These are phyloP conservation scores for Diaporthe humulicola DNA, from an alignment of 2,329 filamentous ascomycete species.

Conservation along the genomic window DNA sequence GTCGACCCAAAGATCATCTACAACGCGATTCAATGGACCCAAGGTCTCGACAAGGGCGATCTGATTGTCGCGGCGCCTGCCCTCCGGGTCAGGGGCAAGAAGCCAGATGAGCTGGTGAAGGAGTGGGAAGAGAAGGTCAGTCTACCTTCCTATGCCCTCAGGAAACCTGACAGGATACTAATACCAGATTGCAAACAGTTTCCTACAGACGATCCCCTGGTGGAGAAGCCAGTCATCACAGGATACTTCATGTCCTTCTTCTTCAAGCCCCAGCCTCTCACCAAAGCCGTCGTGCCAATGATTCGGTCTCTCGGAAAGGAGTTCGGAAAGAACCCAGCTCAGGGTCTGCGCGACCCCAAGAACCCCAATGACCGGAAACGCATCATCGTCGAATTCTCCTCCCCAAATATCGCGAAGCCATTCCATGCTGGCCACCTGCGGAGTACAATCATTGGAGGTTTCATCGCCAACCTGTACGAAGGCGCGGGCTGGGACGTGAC, in stretches of 20 bases:
- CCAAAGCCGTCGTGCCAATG: conserved; percentile 75
- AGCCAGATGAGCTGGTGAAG: conserved; percentile 71
- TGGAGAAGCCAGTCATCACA: conserved; percentile 76
- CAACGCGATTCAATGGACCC: conserved; percentile 82
- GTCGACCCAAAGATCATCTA: conserved; percentile 80
- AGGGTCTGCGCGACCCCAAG: conserved; percentile 72
- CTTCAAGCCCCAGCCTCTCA: conserved; percentile 78
- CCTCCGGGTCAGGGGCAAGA: conserved; percentile 81
- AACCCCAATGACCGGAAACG: conserved; percentile 75
- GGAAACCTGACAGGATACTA: neutral
- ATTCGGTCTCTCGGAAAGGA: conserved; percentile 72
- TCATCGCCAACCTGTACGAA: conserved; percentile 80
- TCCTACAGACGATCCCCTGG: conserved; percentile 76
- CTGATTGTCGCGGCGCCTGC: conserved; percentile 83
- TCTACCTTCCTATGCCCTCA: neutral
- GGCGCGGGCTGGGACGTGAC: conserved; percentile 79
- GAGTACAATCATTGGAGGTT: conserved; percentile 84
- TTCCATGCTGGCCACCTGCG: conserved; percentile 85
- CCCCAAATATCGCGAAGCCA: conserved; percentile 88
- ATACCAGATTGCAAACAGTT: conserved; percentile 62
- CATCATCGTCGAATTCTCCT: conserved; percentile 84
- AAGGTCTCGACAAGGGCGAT: conserved; percentile 85
- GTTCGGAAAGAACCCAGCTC: conserved; percentile 75
- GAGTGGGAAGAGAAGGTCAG: conserved; percentile 73
- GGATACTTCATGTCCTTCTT: conserved; percentile 84